phyloP scores from a whole-genome alignment of 805 yeast genomes.

The Scheffersomyces lignosus region DNA sequence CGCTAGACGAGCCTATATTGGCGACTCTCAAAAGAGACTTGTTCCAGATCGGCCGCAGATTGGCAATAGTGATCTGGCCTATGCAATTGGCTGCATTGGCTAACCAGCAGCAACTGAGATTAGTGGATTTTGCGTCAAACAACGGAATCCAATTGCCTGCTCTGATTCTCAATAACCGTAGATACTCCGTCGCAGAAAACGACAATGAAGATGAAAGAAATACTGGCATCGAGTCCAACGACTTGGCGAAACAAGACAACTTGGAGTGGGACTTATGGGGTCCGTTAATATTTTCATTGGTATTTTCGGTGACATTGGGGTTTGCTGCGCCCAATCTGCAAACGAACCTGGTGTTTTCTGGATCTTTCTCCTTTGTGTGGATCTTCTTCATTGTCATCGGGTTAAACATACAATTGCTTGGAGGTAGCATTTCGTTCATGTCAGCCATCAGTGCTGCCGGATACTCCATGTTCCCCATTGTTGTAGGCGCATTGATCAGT shows the following conservation, averaged over 20 bases:
- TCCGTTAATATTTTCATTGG: conserved; percentile 61
- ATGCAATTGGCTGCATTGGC: conserved; percentile 40
- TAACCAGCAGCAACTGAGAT: conserved; percentile 29
- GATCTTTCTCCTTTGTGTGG: conserved; percentile 66
- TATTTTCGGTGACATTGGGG: conserved; percentile 54
- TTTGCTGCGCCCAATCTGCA: conserved; percentile 44
- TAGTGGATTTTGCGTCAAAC: conserved; percentile 34
- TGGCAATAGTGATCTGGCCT: conserved; percentile 46
- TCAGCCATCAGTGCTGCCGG: conserved; percentile 71
- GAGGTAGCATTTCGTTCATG: conserved; percentile 63
- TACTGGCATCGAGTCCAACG: conserved; percentile 21
- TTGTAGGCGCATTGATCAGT: conserved; percentile 51
- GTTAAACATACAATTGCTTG: conserved; percentile 61
- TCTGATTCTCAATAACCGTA: conserved; percentile 27
- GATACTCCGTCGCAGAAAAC: conserved; percentile 25
- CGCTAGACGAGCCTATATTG: conserved; percentile 68
- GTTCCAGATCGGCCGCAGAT: conserved; percentile 33
- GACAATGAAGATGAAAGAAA: conserved; percentile 18
- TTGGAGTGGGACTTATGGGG: conserved; percentile 73
- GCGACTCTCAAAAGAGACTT: conserved; percentile 49
- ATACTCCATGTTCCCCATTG: conserved; percentile 66
- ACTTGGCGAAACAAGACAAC: conserved; percentile 13
- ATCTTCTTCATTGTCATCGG: conserved; percentile 60
- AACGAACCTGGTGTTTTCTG: conserved; percentile 57
- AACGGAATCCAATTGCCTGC: conserved; percentile 38